phyloP scores from a whole-genome alignment of 2,329 filamentous ascomycete genomes.

The Tolypocladium nubicola region DNA sequence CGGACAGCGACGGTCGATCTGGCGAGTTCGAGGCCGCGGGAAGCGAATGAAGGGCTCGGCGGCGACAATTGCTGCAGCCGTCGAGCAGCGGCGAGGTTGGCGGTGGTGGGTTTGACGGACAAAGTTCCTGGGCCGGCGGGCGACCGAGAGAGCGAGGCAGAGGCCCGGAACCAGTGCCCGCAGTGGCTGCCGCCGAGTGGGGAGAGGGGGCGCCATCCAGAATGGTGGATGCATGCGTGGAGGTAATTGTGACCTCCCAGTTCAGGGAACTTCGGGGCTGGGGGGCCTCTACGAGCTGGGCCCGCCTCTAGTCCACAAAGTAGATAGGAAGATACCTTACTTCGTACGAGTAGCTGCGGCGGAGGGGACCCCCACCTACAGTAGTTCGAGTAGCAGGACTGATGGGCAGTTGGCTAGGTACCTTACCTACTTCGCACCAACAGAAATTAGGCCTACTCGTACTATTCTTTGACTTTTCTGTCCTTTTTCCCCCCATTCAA shows the following conservation, averaged over 20 bases:
- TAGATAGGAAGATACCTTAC: no score
- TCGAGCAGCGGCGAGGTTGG: background rate
- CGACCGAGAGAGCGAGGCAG: background rate
- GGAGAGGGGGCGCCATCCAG: background rate
- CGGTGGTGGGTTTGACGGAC: background rate
- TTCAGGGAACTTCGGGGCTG: background rate
- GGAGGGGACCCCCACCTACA: background rate
- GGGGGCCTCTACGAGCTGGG: no score
- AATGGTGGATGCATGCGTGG: background rate
- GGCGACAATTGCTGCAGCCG: background rate
- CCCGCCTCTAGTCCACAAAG: background rate
- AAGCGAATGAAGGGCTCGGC: background rate
- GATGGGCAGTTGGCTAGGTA: background rate
- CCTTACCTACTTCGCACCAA: background rate
- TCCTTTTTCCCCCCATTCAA: no score
- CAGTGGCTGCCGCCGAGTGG: background rate
- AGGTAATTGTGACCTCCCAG: no score
- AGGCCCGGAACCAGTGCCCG: background rate
- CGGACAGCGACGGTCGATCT: background rate
- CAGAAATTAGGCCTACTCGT: background rate
- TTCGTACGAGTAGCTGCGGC: no score
- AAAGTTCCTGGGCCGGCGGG: background rate
- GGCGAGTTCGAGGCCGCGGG: background rate
- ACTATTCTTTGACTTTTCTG: no score
- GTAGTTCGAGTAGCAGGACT: background rate